Base-by-base conservation (phyloP, 2,329 filamentous ascomycete species). In the Claviceps citrina region DNA sequence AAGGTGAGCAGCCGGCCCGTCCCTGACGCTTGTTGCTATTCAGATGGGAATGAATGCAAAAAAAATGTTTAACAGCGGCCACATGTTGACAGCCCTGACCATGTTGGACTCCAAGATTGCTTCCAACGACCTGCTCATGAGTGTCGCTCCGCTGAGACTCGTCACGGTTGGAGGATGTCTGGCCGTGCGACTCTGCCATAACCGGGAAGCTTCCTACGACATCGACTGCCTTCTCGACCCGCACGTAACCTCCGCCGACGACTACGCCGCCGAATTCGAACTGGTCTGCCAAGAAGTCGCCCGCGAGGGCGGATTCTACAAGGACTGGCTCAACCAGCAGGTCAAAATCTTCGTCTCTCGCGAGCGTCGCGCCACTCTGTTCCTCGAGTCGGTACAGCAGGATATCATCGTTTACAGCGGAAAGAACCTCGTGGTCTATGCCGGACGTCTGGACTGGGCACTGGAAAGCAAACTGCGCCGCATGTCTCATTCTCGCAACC, bases 171-270 rank as follows among this genome's bases (percentile, higher is more conserved):
- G 49, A 13, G 51, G 51, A 12, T 46, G 38, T 30, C 32, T 55
- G 16, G 44, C 53, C 7, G 48, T 53, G 13, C 45, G 46, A 20
- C 44, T 51, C 26, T 49, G 51, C 19, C 34, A 42, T 6, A 47
- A 47, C 44, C 44, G 49, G 15, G 25, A 43, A 15, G 33, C 48
- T 13, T 51, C 50, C 8, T 43, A 45, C 10, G 46, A 52, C 33
- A 46, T 54, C 25, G 51, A 54, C 43, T 46, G 44, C 19, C 36
- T 55, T 4, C 44, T 51, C 25, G 49, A 54, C 36, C 52, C 51
- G 3, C 51, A 53, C 38, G 36, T 54, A 5, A 46, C 50, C 12
- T 44, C 49, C 3, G 44, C 42, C 2, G 15, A 35, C 8, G 44
- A 49, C 13, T 54, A 52, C 42, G 37, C 40, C 7, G 27, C 42